These are phyloP conservation scores for Emergomyces orientalis DNA, from an alignment of 2,329 filamentous ascomycete species.

Conservation along the genomic window DNA sequence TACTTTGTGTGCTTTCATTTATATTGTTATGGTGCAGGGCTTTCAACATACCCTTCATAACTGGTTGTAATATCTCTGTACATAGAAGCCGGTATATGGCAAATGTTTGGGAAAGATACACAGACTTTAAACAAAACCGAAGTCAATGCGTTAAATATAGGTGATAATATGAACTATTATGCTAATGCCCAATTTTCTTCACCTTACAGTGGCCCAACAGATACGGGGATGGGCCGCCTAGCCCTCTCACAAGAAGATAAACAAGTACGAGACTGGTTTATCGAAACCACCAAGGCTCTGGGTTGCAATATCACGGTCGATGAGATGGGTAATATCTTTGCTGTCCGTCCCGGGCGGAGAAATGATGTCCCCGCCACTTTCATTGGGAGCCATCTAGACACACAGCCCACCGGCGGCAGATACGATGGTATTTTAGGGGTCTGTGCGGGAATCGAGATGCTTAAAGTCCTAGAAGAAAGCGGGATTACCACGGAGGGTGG, in stretches of 20 bases:
- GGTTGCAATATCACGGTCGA: constrained; percentile 62
- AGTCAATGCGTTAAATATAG: not conserved
- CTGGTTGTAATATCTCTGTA: not conserved
- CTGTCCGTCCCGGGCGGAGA: constrained; percentile 54
- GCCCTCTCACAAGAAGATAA: constrained; percentile 63
- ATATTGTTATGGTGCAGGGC: not conserved
- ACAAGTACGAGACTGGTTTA: constrained; percentile 65
- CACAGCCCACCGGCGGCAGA: constrained; percentile 38
- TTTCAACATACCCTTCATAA: not conserved
- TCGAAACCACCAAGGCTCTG: constrained; percentile 50
- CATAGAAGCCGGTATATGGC: not conserved
- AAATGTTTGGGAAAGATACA: not conserved
- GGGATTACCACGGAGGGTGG: constrained; percentile 59
- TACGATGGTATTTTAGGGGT: constrained; percentile 62
- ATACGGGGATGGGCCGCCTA: constrained; percentile 70
- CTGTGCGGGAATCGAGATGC: constrained; percentile 61
- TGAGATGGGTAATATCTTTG: constrained; percentile 73
- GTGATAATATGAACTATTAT: not conserved
- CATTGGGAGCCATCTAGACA: constrained; percentile 36
- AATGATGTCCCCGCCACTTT: constrained; percentile 50
- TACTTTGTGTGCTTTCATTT: constrained; percentile 5
- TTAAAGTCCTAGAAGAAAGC: constrained; percentile 59
- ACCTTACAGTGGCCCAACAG: constrained; percentile 36
- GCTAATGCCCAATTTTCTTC: not conserved
- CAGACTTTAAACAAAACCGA: not conserved